A percentile compares a stretch with the other conserved stretches of the same genome.
phyloP scores from a whole-genome alignment of 2,329 filamentous ascomycete genomes.

The Colletotrichum lini region DNA sequence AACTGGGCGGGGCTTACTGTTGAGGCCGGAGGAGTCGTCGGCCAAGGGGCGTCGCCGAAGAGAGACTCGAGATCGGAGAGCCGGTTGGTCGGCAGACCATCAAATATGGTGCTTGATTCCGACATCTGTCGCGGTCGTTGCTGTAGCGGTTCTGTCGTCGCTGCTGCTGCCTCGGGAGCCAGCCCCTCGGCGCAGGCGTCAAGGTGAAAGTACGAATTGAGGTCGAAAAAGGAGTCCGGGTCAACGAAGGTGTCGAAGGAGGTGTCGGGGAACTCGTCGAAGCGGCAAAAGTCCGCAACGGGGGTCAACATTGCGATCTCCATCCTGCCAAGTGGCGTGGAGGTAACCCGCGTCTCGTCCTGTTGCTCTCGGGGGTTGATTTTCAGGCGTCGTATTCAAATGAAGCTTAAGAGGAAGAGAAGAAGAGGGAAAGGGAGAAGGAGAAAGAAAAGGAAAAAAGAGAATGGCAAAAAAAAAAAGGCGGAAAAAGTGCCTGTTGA shows the following conservation, averaged over 20 bases:
- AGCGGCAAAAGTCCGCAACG: background rate
- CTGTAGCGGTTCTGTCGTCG: background rate
- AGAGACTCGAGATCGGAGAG: background rate
- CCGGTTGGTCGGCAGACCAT: background rate
- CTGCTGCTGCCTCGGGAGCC: background rate
- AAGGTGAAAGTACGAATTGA: background rate
- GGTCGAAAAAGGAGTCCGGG: slow-evolving; percentile 14
- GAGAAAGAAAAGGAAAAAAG: background rate
- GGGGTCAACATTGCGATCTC: background rate
- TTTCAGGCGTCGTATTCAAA: too few relatives aligned
- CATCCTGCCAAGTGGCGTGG: background rate
- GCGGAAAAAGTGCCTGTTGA: background rate
- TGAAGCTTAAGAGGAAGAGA: too few relatives aligned
- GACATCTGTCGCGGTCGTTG: background rate
- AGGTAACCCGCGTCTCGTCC: background rate
- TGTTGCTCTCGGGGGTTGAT: background rate
- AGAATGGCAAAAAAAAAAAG: too few relatives aligned
- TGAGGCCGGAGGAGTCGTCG: background rate
- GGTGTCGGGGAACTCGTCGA: background rate
- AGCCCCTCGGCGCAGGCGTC: slow-evolving; percentile 24
- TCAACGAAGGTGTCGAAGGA: slow-evolving; percentile 16
- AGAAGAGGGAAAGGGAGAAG: too few relatives aligned
- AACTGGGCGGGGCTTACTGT: background rate
- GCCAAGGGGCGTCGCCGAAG: background rate
- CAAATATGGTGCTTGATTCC: background rate